phyloP scores from a whole-genome alignment of 2,329 filamentous ascomycete species.

The Dothistroma pini region DNA sequence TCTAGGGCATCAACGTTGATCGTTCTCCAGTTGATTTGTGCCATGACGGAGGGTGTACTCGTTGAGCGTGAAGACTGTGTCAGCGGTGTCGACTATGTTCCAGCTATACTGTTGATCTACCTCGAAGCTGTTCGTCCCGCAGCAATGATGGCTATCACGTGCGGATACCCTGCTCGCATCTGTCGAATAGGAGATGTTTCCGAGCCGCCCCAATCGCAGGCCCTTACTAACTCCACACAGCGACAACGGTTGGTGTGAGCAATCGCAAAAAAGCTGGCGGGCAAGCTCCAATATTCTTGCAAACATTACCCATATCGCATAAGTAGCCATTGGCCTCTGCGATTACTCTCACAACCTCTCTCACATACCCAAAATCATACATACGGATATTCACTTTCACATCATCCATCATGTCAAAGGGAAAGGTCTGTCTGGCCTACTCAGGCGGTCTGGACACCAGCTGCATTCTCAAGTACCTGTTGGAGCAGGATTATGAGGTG shows the following conservation, averaged over 20 bases:
- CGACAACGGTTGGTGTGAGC: background rate
- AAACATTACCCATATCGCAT: background rate
- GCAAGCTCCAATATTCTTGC: background rate
- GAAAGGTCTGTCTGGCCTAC: conserved; percentile 49
- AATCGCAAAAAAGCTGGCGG: background rate
- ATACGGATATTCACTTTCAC: background rate
- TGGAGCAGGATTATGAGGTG: conserved; percentile 58
- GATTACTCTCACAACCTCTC: background rate
- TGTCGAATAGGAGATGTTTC: background rate
- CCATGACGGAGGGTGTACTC: conserved; percentile 35
- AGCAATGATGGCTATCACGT: background rate
- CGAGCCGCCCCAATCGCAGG: background rate
- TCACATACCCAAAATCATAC: background rate
- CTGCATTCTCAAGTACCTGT: conserved; percentile 49
- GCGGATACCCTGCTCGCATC: background rate
- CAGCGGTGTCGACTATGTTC: background rate
- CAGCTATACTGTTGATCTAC: background rate
- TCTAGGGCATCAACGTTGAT: conserved; percentile 92
- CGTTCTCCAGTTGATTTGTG: conserved; percentile 67
- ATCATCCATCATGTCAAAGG: conserved; percentile 19
- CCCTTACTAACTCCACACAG: background rate
- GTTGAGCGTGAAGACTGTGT: background rate
- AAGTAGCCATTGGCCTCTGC: background rate
- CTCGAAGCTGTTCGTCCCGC: background rate
- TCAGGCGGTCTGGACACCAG: conserved; percentile 58